phyloP scores from a whole-genome alignment of 2,329 filamentous ascomycete genomes.

The Atkinsonella hypoxylon region DNA sequence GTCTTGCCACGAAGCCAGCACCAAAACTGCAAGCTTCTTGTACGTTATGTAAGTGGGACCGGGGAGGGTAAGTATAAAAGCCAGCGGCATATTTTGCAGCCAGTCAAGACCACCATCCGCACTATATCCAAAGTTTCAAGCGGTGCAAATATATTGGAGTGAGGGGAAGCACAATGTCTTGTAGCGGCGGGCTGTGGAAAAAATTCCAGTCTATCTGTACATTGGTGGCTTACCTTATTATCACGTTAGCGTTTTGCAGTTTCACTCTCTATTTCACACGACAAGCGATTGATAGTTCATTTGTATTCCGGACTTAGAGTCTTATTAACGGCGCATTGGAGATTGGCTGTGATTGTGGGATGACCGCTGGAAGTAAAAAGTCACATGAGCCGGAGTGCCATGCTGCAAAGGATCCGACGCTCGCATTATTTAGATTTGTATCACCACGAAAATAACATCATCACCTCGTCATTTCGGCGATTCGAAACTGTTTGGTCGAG shows the following conservation, averaged over 20 bases:
- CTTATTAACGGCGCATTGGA: not conserved
- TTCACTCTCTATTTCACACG: not conserved
- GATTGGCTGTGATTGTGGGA: not conserved
- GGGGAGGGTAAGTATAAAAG: not conserved
- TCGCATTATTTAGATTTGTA: not conserved
- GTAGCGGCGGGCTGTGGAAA: not conserved
- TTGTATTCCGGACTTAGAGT: not conserved
- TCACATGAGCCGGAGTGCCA: not conserved
- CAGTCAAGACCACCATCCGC: not conserved
- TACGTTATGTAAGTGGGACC: not conserved
- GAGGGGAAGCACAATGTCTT: not conserved
- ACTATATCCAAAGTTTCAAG: not conserved
- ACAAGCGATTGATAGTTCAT: not conserved
- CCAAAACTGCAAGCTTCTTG: not conserved
- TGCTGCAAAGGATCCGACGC: not conserved
- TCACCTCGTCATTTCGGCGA: not conserved
- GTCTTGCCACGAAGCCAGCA: not conserved
- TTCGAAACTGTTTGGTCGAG: constrained; percentile 3
- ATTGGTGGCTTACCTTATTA: not conserved
- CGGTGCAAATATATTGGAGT: not conserved
- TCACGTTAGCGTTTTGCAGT: not conserved
- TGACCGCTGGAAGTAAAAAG: not conserved
- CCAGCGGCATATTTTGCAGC: too few species aligned
- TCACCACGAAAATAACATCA: not conserved
- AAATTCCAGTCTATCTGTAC: not conserved